phyloP scores from a whole-genome alignment of 2,329 filamentous ascomycete species.

The Exophiala alcalophila region DNA sequence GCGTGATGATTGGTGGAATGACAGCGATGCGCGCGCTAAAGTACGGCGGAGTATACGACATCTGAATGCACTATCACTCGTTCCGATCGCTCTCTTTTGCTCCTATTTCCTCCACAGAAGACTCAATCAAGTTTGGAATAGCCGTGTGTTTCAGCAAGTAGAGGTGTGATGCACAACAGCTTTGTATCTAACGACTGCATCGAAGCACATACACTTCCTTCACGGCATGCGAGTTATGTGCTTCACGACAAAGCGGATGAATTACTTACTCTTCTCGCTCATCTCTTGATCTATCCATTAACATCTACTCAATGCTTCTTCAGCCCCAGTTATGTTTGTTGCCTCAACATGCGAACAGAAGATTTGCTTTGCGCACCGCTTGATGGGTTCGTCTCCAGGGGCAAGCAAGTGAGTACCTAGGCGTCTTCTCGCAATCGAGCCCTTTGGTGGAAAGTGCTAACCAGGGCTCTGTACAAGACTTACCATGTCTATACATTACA shows the following conservation, averaged over 20 bases:
- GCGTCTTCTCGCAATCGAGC: background rate
- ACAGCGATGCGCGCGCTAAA: no score
- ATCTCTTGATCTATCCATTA: constrained; percentile 1
- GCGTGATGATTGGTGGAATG: no score
- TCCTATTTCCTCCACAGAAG: constrained; percentile 7
- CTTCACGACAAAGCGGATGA: constrained; percentile 14
- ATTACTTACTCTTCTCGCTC: constrained; percentile 10
- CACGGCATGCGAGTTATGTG: constrained; percentile 17
- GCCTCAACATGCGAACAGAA: no score
- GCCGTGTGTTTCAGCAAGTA: no score
- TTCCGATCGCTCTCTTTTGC: constrained; percentile 10
- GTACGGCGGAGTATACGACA: no score
- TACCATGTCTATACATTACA: constrained; percentile 14
- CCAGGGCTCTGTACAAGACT: constrained; percentile 4
- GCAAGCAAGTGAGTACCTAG: no score
- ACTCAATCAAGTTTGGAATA: constrained; percentile 4
- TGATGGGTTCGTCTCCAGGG: constrained; percentile 10
- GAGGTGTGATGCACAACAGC: no score
- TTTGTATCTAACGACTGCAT: constrained; percentile 16
- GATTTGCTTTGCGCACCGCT: constrained; percentile 12
- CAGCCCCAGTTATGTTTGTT: constrained; percentile 1
- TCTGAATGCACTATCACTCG: no score
- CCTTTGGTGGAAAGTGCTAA: constrained; percentile 1
- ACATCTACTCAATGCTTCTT: background rate
- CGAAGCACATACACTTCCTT: constrained; percentile 11